Evolutionary conservation across 768 basidiomycete species (phyloP), one percentile per base, ranked within the genome.

Genomic region (Tricholoma furcatifolium): DNA sequence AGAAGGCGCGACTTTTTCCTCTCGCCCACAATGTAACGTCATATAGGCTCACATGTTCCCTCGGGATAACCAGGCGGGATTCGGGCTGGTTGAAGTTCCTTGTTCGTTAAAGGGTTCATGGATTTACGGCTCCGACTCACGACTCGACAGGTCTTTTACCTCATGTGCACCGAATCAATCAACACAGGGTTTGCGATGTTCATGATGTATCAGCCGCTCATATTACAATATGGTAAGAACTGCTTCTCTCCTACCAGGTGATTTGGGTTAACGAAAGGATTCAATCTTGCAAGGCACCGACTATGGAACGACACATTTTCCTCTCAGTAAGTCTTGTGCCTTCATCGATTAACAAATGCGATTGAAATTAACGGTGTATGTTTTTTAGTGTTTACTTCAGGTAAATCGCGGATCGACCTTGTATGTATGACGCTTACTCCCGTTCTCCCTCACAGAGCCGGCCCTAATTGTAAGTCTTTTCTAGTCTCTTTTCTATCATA

Each of bases 161-260:
- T 68, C 4, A 47, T 67, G n/a, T 10, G 62, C n/a, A 54, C 61
- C 5, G 67, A 68, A 45, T 61, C 63, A 0, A 14, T 54, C 7
- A 65, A 64, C 42, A 61, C 61, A 0, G 64, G 45, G 0, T 59
- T 64, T 18, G 51, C 55, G 9, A 63, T 64, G 31, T 47, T 38
- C 32, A 60, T 65, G 47, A 59, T 63, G 39, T 68, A 67, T 38
- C 47, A 63, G 6, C 63, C 63, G 2, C 48, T 63, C 8, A 58
- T 66, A 12, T n/a, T 57, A 8, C 36, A 47, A 6, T 64, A 61
- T 36, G 65, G 65, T 64, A 30, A 1, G 50, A 14, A 24, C 27
- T 8, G 31, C 21, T 41, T 21, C n/a, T 35, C 9, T 46, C 0
- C 10, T 34, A 6, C 17, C 11, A 17, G 24, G n/a, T 7, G 35